A percentile compares a stretch with the other conserved stretches of the same genome.
These are phyloP conservation scores for Termitomyces heimii DNA, from an alignment of 768 basidiomycete species.

Conservation along the genomic window DNA sequence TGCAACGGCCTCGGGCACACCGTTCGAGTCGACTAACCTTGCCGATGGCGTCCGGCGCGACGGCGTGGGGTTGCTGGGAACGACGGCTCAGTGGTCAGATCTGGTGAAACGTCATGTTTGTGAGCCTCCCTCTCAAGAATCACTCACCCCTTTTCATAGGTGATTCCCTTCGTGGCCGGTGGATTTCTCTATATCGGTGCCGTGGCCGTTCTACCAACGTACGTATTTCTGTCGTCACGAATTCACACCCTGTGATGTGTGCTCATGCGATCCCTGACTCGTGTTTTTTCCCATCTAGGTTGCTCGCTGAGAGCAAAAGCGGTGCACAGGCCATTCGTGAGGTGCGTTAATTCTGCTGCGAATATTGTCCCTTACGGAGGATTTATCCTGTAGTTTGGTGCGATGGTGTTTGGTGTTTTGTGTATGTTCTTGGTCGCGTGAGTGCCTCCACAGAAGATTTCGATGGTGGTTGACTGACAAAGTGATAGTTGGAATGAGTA, in stretches of 20 bases:
- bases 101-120: conserved; percentile 47
- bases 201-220: conserved; percentile 89
- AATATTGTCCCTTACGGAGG: conserved; percentile 7
- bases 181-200: conserved; percentile 93
- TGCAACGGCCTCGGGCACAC: conserved; percentile 47
- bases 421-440: conserved; percentile 94
- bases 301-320: conserved; percentile 84
- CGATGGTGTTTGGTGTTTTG: conserved; percentile 85
- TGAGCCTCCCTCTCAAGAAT: neutral
- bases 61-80: conserved; percentile 76
- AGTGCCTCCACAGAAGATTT: conserved; percentile 28
- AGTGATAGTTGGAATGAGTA: conserved; percentile 69
- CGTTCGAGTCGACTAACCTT: conserved; percentile 46
- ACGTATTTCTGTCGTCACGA: conserved; percentile 26
- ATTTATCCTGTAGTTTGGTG: conserved; percentile 60
- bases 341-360: conserved; percentile 35
- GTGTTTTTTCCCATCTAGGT: conserved; percentile 24
- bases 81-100: conserved; percentile 73
- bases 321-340: conserved; percentile 87
- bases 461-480: neutral
- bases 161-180: conserved; percentile 86
- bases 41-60: conserved; percentile 73
- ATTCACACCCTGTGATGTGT: neutral
- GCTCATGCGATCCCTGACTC: conserved; percentile 1
- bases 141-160: conserved; percentile 34